Evolutionary conservation across 139 green algal genomes (phyloP).

Genomic region (Chlamydomonas sp.): DNA sequence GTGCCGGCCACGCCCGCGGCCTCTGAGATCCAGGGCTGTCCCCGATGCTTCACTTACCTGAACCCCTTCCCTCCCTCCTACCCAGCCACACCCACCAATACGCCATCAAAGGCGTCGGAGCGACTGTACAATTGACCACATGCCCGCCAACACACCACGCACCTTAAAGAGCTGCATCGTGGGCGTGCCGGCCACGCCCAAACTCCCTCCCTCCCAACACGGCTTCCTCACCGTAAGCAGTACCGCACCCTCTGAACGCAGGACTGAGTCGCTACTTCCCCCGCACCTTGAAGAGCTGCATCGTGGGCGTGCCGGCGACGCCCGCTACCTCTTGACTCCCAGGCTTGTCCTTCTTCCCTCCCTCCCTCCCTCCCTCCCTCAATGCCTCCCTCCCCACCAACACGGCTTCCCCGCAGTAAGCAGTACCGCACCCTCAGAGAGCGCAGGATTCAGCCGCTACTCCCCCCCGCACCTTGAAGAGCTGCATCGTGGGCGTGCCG

Average conservation of each 20-base stretch:
- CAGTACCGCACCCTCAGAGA: too few relatives aligned
- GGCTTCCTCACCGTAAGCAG: background rate
- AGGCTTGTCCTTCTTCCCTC: background rate
- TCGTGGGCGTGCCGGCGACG: conserved; percentile 75
- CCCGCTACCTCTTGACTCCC: conserved; percentile 41
- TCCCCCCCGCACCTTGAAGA: conserved; percentile 11
- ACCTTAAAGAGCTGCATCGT: conserved; percentile 57
- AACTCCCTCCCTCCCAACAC: too few relatives aligned
- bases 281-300: conserved; percentile 95
- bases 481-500: conserved; percentile 86
- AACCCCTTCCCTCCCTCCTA: too few relatives aligned
- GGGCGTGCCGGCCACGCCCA: conserved; percentile 89
- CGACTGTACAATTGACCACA: too few relatives aligned
- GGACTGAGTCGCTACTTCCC: too few relatives aligned
- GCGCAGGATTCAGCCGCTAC: too few relatives aligned
- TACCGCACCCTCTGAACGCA: too few relatives aligned
- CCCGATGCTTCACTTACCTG: conserved; percentile 71
- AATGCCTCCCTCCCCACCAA: background rate
- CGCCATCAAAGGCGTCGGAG: background rate
- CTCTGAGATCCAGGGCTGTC: conserved; percentile 85
- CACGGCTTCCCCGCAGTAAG: background rate
- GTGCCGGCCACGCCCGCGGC: conserved; percentile 82
- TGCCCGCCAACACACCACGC: too few relatives aligned
- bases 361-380: too few relatives aligned
- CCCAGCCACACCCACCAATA: too few relatives aligned